Evolutionary conservation across 495 filamentous ascomycete species (phyloP), one percentile per base, ranked within the genome.

Genomic region (Penicillium simplicissimum): DNA sequence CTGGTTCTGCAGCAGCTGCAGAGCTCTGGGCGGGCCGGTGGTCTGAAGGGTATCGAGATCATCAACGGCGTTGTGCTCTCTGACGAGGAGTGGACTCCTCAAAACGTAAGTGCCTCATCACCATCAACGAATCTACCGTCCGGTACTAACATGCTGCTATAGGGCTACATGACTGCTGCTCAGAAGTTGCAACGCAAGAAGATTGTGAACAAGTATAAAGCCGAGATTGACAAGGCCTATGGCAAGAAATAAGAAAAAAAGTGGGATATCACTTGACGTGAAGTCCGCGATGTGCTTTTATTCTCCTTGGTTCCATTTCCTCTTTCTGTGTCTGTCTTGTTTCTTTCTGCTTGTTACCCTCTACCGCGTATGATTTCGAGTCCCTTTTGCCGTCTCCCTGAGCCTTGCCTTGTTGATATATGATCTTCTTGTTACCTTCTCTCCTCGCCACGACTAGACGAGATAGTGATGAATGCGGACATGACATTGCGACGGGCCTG

Each of bases 41-140:
- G 93, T 8, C 80, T 98, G 52, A 81, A 79, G 17, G 89, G 91
- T 23, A 92, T 96, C 65, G 95, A 98, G 79, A 91, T 97, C 53
- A 89, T 98, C 66, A 88, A 92, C 59, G 95, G 95, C 62, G 92
- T 96, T 15, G 92, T 97, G 7, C 73, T 98, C 71, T 90, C 92
- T 1, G 93, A 97, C 63, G 94, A 98, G 75, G 95, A 98, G 73
- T 98, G 95, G 95, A 97, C 90, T 28, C 90, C 95, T 53, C 90
- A 96, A 55, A 98, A 96, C 77, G 94, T 96, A 82, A 87, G 92
- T 82, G 19, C 19, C 35, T n/a, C 11, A 7, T 10, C n/a, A 23
- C 35, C n/a, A 42, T 14, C 15, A 33, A 33, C 13, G 7, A 52
- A 31, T 34, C 31, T 52, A 33, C 9, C n/a, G 13, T 21, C n/a